Base-by-base conservation (phyloP, 2,329 filamentous ascomycete species). In the Ascochyta clinopodiicola region DNA sequence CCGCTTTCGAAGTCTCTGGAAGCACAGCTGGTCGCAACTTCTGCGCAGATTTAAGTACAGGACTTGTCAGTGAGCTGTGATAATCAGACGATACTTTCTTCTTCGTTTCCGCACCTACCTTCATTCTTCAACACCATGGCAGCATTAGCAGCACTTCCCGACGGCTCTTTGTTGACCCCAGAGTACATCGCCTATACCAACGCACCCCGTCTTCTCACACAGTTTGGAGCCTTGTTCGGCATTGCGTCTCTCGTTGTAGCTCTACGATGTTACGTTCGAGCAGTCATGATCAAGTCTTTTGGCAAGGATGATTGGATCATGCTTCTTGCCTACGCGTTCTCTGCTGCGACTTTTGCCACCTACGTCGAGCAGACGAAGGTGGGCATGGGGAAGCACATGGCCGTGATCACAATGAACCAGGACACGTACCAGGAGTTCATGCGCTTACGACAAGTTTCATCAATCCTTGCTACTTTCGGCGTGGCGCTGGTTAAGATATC, bases 241-340 rank as follows among this genome's bases (percentile, higher is more conserved):
- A 43, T 77, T 19, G 75, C 80, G 0, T 63, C 75, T 0, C 35
- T 80, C 12, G 65, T 75, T 1, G 76, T 81, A 0, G 6, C 74
- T 3, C 63, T 78, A 17, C 76, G 81, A 25, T 64, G 78, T 32
- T 82, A 81, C 52, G 82, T 84, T 29, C 77, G 82, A 9, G 25
- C 76, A 2, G 63, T 70, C 8, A 78, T 84, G 69, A 74, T 84
- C 40, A 79, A 76, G 17, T 79, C 78, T 27, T 73, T 80, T 42
- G 81, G 82, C 2, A 64, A 75, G 32, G 83, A 85, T 70, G 83
- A 84, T 62, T 79, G 75, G 57, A 59, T 78, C 5, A 82, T 83
- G 59, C 50, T 78, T 2, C 56, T 70, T 4, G 77, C 80, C 10
- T 34, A 57, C 45, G 44, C 52, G 9, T 46, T 56, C 4, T 49